Evolutionary conservation across 805 yeast genomes (phyloP).

Genomic region (Saturnispora silvae): DNA sequence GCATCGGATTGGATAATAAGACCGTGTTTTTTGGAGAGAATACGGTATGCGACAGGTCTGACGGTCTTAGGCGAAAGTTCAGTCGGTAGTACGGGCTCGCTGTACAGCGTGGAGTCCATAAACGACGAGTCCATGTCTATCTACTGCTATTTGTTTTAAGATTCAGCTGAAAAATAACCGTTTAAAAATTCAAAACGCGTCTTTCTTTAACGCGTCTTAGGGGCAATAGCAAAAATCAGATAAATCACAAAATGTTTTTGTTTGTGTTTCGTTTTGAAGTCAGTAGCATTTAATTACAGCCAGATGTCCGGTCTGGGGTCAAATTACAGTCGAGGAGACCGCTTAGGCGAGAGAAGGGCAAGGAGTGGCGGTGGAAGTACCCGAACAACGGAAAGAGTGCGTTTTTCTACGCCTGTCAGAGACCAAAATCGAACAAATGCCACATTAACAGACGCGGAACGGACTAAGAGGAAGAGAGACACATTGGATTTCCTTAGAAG

Average conservation of each 20-base stretch:
- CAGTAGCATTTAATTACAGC: no score
- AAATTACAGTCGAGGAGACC: no score
- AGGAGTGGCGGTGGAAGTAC: no score
- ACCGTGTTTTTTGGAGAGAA: conserved; percentile 86
- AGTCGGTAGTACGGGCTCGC: conserved; percentile 51
- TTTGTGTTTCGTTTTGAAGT: no score
- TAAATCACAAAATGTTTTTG: no score
- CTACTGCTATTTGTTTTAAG: not conserved
- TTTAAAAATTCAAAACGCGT: no score
- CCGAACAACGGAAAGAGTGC: no score
- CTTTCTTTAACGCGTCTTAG: no score
- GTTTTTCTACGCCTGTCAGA: not conserved
- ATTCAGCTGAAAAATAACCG: no score
- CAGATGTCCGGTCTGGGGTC: no score
- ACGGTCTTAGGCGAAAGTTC: conserved; percentile 69
- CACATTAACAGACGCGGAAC: conserved; percentile 5
- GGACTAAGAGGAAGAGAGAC: conserved; percentile 9
- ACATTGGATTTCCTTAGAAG: conserved; percentile 11
- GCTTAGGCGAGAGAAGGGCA: no score
- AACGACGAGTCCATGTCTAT: conserved; percentile 13
- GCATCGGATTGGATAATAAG: conserved; percentile 84
- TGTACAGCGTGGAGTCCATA: conserved; percentile 12
- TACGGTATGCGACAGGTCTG: conserved; percentile 85
- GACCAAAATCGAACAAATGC: not conserved
- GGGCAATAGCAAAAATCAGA: no score